A percentile compares a stretch with the other conserved stretches of the same genome.
These are phyloP conservation scores for Alternaria ethzedia DNA, from an alignment of 2,329 filamentous ascomycete species.

Conservation along the genomic window DNA sequence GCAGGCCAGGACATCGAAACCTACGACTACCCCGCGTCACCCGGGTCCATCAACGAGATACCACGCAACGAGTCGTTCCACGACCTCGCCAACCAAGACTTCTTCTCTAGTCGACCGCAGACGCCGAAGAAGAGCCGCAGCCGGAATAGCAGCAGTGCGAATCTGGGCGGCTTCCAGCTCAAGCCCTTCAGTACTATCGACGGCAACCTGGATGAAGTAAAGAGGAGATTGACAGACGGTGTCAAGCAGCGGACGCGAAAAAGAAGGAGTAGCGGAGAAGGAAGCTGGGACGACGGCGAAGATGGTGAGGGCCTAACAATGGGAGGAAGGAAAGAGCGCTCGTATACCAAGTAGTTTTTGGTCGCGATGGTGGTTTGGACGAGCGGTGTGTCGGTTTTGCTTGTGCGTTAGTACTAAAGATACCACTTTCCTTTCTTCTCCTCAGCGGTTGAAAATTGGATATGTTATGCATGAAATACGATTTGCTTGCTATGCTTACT, in stretches of 20 bases:
- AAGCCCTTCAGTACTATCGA: slow-evolving; percentile 72
- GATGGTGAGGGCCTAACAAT: slow-evolving; percentile 34
- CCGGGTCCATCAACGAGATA: slow-evolving; percentile 29
- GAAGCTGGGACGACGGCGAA: slow-evolving; percentile 26
- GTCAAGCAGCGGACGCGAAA: slow-evolving; percentile 79
- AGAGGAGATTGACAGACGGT: slow-evolving; percentile 79
- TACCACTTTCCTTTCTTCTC: slow-evolving; percentile 22
- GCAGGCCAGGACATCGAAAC: slow-evolving; percentile 26
- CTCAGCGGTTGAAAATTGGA: not conserved
- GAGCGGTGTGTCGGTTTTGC: not conserved
- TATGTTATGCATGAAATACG: slow-evolving; percentile 3
- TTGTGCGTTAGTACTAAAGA: slow-evolving; percentile 14
- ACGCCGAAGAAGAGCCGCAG: slow-evolving; percentile 77
- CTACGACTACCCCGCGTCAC: slow-evolving; percentile 36
- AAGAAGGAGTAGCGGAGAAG: slow-evolving; percentile 50
- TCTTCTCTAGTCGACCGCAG: slow-evolving; percentile 89
- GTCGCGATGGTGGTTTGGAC: not conserved
- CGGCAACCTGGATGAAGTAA: slow-evolving; percentile 80
- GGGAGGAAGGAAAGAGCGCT: slow-evolving; percentile 22
- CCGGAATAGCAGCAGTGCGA: slow-evolving; percentile 63
- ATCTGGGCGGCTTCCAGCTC: slow-evolving; percentile 68
- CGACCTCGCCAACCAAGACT: slow-evolving; percentile 83
- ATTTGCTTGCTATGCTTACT: not conserved
- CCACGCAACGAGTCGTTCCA: slow-evolving; percentile 93
- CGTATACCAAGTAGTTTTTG: slow-evolving; percentile 6